Evolutionary conservation across 768 basidiomycete genomes (phyloP).

Genomic region (Russula vinacea): DNA sequence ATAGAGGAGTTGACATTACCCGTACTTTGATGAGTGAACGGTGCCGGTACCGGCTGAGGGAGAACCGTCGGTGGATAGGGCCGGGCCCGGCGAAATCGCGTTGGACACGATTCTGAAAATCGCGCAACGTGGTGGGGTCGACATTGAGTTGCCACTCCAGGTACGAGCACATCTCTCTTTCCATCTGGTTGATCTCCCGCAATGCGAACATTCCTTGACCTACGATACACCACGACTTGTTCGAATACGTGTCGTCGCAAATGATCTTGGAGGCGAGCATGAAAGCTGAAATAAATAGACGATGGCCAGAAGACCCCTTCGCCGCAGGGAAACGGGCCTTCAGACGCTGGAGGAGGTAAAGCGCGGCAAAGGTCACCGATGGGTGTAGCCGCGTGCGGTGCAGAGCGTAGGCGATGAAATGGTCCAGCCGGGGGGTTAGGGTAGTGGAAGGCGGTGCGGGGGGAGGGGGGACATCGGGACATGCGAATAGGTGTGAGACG

Average conservation of each 20-base stretch:
- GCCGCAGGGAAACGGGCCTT: slow-evolving; percentile 92
- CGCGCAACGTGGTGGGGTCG: slow-evolving; percentile 55
- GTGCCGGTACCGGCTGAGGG: slow-evolving; percentile 42
- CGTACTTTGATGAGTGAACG: slow-evolving; percentile 29
- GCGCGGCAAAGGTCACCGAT: slow-evolving; percentile 56
- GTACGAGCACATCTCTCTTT: slow-evolving; percentile 89
- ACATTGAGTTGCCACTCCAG: slow-evolving; percentile 90
- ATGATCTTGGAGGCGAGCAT: slow-evolving; percentile 85
- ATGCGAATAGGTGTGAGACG: slow-evolving; percentile 81
- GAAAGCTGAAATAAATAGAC: slow-evolving; percentile 86
- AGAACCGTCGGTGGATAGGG: slow-evolving; percentile 61
- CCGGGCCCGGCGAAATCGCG: slow-evolving; percentile 57
- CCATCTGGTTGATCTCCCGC: slow-evolving; percentile 95
- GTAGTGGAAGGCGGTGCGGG: slow-evolving; percentile 33
- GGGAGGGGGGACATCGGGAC: slow-evolving; percentile 72
- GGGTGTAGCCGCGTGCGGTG: slow-evolving; percentile 68
- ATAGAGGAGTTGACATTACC: slow-evolving; percentile 29
- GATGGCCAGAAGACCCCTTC: slow-evolving; percentile 84
- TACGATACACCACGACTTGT: slow-evolving; percentile 64
- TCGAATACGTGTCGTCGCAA: slow-evolving; percentile 67
- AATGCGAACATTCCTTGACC: slow-evolving; percentile 63
- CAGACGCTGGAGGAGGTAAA: slow-evolving; percentile 75
- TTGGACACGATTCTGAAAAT: slow-evolving; percentile 59
- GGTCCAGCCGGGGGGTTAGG: slow-evolving; percentile 52
- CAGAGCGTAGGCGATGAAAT: slow-evolving; percentile 84